Evolutionary conservation across 495 filamentous ascomycete genomes (phyloP), one percentile per base, ranked within the genome.

Genomic region (Antarctomyces pellizariae): DNA sequence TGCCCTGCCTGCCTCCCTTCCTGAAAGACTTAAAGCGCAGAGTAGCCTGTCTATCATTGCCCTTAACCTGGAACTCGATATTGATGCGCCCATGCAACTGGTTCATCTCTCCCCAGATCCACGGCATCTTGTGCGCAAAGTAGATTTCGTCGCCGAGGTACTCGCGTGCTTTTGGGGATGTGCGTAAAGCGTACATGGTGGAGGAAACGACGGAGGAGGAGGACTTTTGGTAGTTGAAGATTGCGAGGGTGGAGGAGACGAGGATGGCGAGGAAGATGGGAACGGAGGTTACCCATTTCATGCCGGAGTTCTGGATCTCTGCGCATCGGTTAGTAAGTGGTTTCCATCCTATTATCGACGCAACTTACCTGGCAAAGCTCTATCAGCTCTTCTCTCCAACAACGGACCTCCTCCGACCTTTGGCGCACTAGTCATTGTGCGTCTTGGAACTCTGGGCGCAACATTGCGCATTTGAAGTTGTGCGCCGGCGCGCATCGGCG

Each of bases 141-240:
- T 90, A 89, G 27, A 97, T 80, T 52, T 93, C 74, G 43, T 92
- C 78, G 13, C 86, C 86, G 3, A 97, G 54, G 13, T 67, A 50
- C 31, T 68, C 67, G 27, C 79, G 66, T 18, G 80, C 86, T 28
- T 55, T 49, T 4, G 61, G 51, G 24, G 72, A 75, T 7, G 75
- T 89, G 29, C 86, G 76, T 22, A 97, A 62, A 1, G 84, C 72
- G 55, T 93, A 97, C 1, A 97, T 60, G 4, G 77, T 84, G 23
- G 73, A 75, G 32, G 61, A 67, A 3, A 92, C 78, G 7, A 93
- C 67, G 28, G 72, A 73, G 10, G 66, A 75, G 2, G 74, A 77
- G 2, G 67, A 62, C 44, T 92, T 92, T 42, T 97, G 84, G 61
- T 97, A 95, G 57, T 97, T 97, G 71, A 97, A 95, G 46, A 91